phyloP scores from a whole-genome alignment of 176 grass and related monocot genomes.

The Phyllostachys edulis region DNA sequence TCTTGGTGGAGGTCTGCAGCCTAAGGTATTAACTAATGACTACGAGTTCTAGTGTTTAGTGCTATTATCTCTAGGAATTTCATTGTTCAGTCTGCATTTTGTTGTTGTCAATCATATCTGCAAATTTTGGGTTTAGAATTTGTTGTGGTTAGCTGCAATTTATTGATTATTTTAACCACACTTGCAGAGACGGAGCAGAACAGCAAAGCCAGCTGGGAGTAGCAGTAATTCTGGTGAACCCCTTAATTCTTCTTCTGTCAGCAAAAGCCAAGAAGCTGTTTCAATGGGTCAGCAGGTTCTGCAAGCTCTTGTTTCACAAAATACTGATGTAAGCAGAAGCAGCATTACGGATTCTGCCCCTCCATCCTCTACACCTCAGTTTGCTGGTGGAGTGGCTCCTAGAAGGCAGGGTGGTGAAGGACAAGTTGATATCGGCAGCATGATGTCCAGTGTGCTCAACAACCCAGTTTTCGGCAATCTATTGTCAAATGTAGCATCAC shows the following conservation, averaged over 20 bases:
- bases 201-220: slow-evolving; percentile 28
- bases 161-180: slow-evolving; percentile 12
- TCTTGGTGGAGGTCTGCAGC: slow-evolving; percentile 80
- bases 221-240: slow-evolving; percentile 25
- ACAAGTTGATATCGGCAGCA: slow-evolving; percentile 59
- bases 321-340: slow-evolving; percentile 23
- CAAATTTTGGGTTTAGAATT: not conserved
- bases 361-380: slow-evolving; percentile 29
- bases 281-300: slow-evolving; percentile 57
- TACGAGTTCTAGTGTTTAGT: not conserved
- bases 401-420: slow-evolving; percentile 41
- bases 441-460: slow-evolving; percentile 73
- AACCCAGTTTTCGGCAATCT: slow-evolving; percentile 62
- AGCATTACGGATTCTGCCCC: not conserved
- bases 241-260: slow-evolving; percentile 33
- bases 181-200: slow-evolving; percentile 52
- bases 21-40: slow-evolving; percentile 53
- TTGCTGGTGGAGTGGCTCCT: slow-evolving; percentile 16
- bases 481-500: slow-evolving; percentile 61
- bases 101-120: not conserved
- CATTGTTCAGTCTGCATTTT: not conserved
- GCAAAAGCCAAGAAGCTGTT: slow-evolving; percentile 48
- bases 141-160: slow-evolving; percentile 2
- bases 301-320: slow-evolving; percentile 52
- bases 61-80: not conserved